Conservation (phyloP, 202 grass and related monocot genomes). For the Elaeis oleifera region DNA sequence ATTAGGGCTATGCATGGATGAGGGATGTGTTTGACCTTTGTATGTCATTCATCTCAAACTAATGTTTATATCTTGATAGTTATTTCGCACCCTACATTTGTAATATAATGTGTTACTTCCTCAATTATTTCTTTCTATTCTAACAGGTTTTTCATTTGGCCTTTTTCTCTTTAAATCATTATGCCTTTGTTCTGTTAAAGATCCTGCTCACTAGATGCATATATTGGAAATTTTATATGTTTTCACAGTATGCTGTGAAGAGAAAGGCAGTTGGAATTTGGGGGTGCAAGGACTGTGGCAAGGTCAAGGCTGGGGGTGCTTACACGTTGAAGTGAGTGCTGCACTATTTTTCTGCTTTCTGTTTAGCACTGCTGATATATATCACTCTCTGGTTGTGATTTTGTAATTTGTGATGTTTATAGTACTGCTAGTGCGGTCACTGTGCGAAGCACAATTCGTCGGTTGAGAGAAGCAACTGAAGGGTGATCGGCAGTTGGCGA, state of each 20-base stretch:
- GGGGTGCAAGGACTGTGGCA: conserved; percentile 89
- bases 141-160: not conserved
- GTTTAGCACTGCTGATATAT: no score
- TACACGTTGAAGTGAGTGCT: conserved; percentile 74
- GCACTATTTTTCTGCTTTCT: no score
- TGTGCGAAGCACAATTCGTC: conserved; percentile 84
- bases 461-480: conserved; percentile 92
- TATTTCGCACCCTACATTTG: no score
- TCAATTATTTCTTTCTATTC: no score
- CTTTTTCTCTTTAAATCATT: not conserved
- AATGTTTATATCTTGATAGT: no score
- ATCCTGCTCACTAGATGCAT: no score
- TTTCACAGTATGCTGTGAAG: conserved; percentile 73
- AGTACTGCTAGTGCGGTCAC: conserved; percentile 90
- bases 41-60: no score
- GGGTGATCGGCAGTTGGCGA: conserved; percentile 25
- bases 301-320: conserved; percentile 92
- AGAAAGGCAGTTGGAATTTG: conserved; percentile 91
- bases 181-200: not conserved
- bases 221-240: not conserved
- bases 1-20: no score
- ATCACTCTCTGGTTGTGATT: not conserved
- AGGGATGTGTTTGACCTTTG: no score
- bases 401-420: conserved; percentile 12
- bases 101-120: no score